Evolutionary conservation across 2,329 filamentous ascomycete species (phyloP).

Genomic region (Cytospora piceicola): DNA sequence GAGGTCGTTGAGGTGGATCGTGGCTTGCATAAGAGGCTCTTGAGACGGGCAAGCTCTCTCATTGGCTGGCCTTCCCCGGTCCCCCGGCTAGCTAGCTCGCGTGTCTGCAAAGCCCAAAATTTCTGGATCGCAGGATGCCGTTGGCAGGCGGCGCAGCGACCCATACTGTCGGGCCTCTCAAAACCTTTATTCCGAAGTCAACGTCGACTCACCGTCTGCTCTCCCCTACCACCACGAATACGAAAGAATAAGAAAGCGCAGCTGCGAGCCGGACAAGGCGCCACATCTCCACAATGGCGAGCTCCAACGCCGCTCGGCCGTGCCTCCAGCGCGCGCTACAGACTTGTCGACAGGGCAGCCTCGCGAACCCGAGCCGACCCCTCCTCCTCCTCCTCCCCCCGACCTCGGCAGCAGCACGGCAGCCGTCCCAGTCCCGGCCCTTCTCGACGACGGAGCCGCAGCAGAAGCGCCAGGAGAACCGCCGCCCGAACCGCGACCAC

Average conservation of each 20-base stretch:
- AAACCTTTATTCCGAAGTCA: conserved; percentile 3
- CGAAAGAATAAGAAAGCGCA: background rate
- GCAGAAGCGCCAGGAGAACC: conserved; percentile 38
- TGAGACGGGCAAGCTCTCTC: conserved; percentile 10
- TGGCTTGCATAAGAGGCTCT: conserved; percentile 27
- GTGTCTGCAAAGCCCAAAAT: conserved; percentile 17
- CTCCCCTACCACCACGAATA: background rate
- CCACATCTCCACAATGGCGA: conserved; percentile 21
- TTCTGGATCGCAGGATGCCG: conserved; percentile 15
- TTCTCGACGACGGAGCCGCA: conserved; percentile 41
- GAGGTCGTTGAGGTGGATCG: conserved; percentile 10
- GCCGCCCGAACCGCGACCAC: conserved; percentile 60
- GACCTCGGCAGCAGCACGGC: conserved; percentile 1
- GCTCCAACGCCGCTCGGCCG: conserved; percentile 20
- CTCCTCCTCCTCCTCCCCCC: conserved; percentile 10
- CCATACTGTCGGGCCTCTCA: background rate
- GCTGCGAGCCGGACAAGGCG: background rate
- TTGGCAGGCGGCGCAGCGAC: conserved; percentile 17
- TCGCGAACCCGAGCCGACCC: conserved; percentile 12
- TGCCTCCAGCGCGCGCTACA: conserved; percentile 25
- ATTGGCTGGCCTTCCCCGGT: conserved; percentile 4
- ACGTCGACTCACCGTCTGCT: background rate
- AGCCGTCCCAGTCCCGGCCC: conserved; percentile 30
- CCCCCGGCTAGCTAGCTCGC: conserved; percentile 3
- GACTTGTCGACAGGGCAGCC: conserved; percentile 22